Conservation (phyloP, 108 stramenopile species). For the Asterionellopsis glacialis region DNA sequence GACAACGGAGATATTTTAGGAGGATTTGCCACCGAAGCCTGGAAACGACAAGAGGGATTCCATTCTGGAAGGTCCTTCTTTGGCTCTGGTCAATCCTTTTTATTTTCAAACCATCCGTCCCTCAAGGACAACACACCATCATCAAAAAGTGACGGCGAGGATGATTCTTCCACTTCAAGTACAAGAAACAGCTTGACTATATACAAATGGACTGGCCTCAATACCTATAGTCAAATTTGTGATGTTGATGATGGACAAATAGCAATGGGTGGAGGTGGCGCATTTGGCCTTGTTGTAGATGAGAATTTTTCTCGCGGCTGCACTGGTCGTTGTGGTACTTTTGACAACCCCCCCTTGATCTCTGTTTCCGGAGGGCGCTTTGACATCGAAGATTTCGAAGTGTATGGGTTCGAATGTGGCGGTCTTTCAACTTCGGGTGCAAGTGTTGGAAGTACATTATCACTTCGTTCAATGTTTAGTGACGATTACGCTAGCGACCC, state of each 20-base stretch:
- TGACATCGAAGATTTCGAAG: slow-evolving; percentile 31
- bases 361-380: slow-evolving; percentile 15
- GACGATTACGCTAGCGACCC: no score
- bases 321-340: slow-evolving; percentile 34
- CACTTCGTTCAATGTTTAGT: no score
- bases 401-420: slow-evolving; percentile 22
- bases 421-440: no score
- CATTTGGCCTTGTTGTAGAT: slow-evolving; percentile 31
- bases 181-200: slow-evolving; percentile 2
- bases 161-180: not conserved
- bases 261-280: slow-evolving; percentile 38
- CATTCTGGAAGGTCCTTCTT: slow-evolving; percentile 9
- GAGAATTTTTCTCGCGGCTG: slow-evolving; percentile 25
- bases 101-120: slow-evolving; percentile 21
- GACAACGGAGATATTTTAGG: slow-evolving; percentile 29
- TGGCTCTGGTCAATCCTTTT: slow-evolving; percentile 31
- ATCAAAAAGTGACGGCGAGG: not conserved
- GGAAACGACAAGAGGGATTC: slow-evolving; percentile 16
- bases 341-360: slow-evolving; percentile 28
- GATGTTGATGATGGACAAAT: slow-evolving; percentile 11
- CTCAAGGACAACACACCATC: not conserved
- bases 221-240: slow-evolving; percentile 43
- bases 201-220: slow-evolving; percentile 35
- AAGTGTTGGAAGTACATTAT: no score
- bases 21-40: slow-evolving; percentile 29